phyloP scores from a whole-genome alignment of 208 protist species.

The Crithidia sp. region DNA sequence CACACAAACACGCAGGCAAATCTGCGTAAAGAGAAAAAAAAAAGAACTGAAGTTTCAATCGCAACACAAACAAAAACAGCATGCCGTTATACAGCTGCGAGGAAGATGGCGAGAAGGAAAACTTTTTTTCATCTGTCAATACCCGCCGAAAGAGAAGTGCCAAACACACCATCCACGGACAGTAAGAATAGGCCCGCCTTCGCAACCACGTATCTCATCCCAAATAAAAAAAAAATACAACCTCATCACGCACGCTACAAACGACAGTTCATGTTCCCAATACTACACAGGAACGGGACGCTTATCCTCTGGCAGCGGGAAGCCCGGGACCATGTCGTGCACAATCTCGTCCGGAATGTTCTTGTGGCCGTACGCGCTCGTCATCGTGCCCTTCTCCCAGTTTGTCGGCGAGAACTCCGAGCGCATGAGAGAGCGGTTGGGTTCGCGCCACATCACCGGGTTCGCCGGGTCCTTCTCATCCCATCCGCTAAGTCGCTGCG shows the following conservation, averaged over 20 bases:
- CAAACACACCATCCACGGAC: no score
- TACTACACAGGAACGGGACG: conserved; percentile 42
- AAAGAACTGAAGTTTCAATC: background rate
- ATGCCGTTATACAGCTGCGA: no score
- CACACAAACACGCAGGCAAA: no score
- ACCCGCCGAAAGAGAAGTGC: no score
- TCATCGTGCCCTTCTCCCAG: conserved; percentile 88
- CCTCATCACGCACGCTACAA: background rate
- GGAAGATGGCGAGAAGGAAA: no score
- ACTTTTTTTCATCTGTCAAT: no score
- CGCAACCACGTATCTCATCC: no score
- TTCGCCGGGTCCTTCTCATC: conserved; percentile 89
- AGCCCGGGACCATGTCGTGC: conserved; percentile 87
- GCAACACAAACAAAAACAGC: no score
- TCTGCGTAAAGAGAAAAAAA: background rate
- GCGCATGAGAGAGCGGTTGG: conserved; percentile 91
- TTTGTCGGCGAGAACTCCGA: conserved; percentile 89
- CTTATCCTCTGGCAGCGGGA: conserved; percentile 91
- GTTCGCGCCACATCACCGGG: conserved; percentile 88
- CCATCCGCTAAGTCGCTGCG: conserved; percentile 88
- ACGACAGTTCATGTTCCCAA: background rate
- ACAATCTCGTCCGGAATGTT: conserved; percentile 86
- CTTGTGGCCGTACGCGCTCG: conserved; percentile 86
- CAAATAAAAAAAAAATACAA: background rate
- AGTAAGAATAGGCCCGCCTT: no score